Conservation (phyloP, 768 basidiomycete genomes). For the Rhodotorula toruloides region DNA sequence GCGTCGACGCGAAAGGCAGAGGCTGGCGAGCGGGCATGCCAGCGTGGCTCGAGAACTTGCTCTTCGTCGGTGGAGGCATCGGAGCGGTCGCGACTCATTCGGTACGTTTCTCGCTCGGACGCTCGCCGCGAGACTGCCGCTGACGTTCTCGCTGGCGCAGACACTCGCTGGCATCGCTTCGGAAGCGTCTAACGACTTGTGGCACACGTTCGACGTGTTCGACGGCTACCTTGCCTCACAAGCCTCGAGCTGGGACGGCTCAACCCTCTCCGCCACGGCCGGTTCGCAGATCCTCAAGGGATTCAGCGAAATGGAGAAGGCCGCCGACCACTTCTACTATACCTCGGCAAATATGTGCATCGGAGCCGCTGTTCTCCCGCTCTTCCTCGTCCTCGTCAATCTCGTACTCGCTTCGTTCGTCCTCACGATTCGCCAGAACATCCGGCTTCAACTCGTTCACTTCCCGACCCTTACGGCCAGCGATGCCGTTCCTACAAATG, state of each 20-base stretch:
- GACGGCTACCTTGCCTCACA: neutral
- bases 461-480: neutral
- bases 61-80: neutral
- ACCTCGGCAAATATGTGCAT: neutral
- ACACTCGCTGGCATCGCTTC: neutral
- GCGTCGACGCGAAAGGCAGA: neutral
- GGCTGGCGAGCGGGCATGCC: neutral
- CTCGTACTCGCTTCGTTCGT: neutral
- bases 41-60: neutral
- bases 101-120: neutral
- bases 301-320: too few species aligned
- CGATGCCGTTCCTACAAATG: too few species aligned
- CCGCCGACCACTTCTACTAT: neutral
- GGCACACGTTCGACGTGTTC: neutral
- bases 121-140: neutral
- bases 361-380: slow-evolving; percentile 4
- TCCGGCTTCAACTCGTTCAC: neutral
- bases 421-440: neutral
- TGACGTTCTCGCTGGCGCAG: neutral
- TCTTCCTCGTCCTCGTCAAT: slow-evolving; percentile 1
- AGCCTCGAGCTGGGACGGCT: neutral
- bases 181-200: neutral
- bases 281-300: too few species aligned
- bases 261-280: too few species aligned
- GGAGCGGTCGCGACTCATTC: neutral